Evolutionary conservation across 169 alveolate species (phyloP), one percentile per base, ranked within the genome.

Genomic region (Plasmodium vinckei): DNA sequence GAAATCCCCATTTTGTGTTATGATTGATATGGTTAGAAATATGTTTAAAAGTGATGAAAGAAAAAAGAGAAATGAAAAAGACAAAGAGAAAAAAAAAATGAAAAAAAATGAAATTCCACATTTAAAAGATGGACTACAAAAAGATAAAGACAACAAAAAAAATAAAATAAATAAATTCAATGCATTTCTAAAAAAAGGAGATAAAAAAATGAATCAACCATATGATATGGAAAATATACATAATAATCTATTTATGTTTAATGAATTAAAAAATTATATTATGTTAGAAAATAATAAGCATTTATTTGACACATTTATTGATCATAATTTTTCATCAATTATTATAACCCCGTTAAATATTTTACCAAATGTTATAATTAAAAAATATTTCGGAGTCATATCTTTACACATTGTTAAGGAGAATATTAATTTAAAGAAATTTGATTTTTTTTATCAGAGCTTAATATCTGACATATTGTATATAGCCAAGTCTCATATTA

Each of bases 341-440:
- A 82, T 82, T 17, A 82, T 82, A 53, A 82, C 90, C 46, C 90
- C 90, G 3, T 60, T 82, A 9, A 82, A 82, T 47, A 54, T 82
- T 23, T 64, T 82, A 1, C 90, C 90, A 17, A 67, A 82, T 27
- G 77, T 82, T 39, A 82, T 82, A 39, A 46, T 82, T n/a, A 82
- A 82, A 56, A 82, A 82, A 82, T 82, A 82, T 15, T 82, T 82
- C n/a, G 90, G 90, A 9, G 82, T 82, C 19, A 82, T 82, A n/a
- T 82, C 90, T 3, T 13, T 82, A 12, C 90, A 82, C 59, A 68
- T 82, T 1, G 90, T 82, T 1, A 82, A 82, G 10, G 90, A 82
- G 33, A 68, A 82, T 33, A 72, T 82, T 0, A 82, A 82, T 46
- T 47, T 82, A 42, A 82, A 82, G 42, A 70, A 82, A 39, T 82